Percentiles rank a stretch among this genome's conserved stretches.
These are phyloP conservation scores for Glarea lozoyensis DNA, from an alignment of 495 filamentous ascomycete genomes.

Conservation along the genomic window DNA sequence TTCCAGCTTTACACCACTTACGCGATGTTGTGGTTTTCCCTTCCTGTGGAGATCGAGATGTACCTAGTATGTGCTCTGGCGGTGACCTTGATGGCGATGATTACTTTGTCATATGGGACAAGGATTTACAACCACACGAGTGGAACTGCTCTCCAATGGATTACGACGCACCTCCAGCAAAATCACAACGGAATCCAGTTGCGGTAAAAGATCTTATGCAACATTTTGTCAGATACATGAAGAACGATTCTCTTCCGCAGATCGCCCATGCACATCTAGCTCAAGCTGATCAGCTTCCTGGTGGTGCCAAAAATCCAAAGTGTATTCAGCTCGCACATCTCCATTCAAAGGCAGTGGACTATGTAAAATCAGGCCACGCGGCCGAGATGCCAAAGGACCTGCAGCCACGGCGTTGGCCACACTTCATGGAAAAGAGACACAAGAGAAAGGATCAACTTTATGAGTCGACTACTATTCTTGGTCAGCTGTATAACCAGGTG, in stretches of 20 bases:
- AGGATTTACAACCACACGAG: conserved; percentile 56
- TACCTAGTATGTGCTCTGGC: conserved; percentile 91
- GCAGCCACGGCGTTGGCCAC: conserved; percentile 58
- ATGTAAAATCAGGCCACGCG: conserved; percentile 76
- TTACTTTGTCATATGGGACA: conserved; percentile 90
- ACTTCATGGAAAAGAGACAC: conserved; percentile 79
- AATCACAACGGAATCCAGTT: conserved; percentile 45
- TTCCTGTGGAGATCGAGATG: conserved; percentile 69
- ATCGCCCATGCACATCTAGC: conserved; percentile 85
- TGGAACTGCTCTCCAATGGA: conserved; percentile 72
- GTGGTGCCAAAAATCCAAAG: conserved; percentile 57
- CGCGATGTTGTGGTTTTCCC: conserved; percentile 83
- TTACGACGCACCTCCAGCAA: conserved; percentile 46
- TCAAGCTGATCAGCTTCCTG: conserved; percentile 51
- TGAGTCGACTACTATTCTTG: conserved; percentile 63
- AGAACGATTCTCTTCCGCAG: conserved; percentile 68
- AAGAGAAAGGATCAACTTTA: conserved; percentile 46
- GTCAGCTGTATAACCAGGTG: conserved; percentile 69
- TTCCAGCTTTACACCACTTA: conserved; percentile 61
- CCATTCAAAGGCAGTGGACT: conserved; percentile 90
- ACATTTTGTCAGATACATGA: conserved; percentile 93
- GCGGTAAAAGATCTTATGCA: conserved; percentile 58
- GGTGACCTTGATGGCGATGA: conserved; percentile 97
- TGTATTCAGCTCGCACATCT: conserved; percentile 72
- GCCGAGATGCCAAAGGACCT: conserved; percentile 58